phyloP scores from a whole-genome alignment of 2,329 filamentous ascomycete genomes.

The Xylaria sp. region DNA sequence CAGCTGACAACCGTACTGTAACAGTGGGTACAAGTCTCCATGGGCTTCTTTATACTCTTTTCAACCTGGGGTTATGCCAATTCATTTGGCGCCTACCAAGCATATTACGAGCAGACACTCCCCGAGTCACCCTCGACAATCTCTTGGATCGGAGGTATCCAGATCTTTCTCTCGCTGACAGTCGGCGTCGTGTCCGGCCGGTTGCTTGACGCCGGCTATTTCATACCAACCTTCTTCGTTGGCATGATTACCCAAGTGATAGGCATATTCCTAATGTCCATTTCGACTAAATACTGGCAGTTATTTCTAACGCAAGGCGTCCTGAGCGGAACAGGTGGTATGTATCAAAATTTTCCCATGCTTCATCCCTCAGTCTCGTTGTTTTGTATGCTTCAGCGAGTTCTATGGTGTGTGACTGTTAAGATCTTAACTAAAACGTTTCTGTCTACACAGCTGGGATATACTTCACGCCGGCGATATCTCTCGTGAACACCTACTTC shows the following conservation, averaged over 20 bases:
- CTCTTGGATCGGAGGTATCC: slow-evolving; percentile 58
- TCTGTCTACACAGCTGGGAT: not conserved
- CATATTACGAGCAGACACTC: slow-evolving; percentile 55
- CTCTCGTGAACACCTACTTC: slow-evolving; percentile 68
- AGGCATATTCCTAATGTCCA: slow-evolving; percentile 58
- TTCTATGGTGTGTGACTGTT: not conserved
- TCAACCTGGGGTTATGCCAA: slow-evolving; percentile 60
- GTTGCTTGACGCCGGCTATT: slow-evolving; percentile 57
- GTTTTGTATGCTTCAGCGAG: not conserved
- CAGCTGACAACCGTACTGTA: slow-evolving; percentile 8
- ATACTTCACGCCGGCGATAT: too few relatives aligned
- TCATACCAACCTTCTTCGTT: slow-evolving; percentile 51
- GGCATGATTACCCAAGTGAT: slow-evolving; percentile 54
- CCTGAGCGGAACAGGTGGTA: slow-evolving; percentile 58
- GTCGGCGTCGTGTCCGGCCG: slow-evolving; percentile 56
- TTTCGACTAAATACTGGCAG: slow-evolving; percentile 59
- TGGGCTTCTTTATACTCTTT: slow-evolving; percentile 55
- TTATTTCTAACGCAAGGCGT: slow-evolving; percentile 61
- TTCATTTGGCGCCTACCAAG: slow-evolving; percentile 58
- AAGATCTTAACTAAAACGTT: not conserved
- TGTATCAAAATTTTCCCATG: not conserved
- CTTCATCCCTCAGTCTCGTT: not conserved
- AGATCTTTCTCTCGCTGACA: slow-evolving; percentile 56
- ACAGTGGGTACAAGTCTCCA: slow-evolving; percentile 51
- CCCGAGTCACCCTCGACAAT: slow-evolving; percentile 51